Base-by-base conservation (phyloP, 2,329 filamentous ascomycete species). In the Fusarium sp. region DNA sequence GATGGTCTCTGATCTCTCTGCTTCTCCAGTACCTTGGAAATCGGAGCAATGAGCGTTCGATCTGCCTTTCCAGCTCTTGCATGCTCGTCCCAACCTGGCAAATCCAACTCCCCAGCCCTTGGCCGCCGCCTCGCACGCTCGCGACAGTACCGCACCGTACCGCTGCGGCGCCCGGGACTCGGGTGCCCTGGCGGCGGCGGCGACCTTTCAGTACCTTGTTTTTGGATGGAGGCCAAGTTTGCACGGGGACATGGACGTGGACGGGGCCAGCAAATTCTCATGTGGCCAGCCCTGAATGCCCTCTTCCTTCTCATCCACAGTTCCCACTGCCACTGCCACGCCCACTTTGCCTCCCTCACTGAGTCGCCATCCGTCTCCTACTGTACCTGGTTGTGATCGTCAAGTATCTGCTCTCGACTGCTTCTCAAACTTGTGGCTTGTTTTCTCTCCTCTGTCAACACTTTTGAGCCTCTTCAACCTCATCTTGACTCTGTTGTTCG, bases 31-130 rank as follows among this genome's bases (percentile, higher is more conserved):
- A 67, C 55, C 72, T 62, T 80, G 75, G 72, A 70, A 75, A 83
- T 83, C 81, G 81, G 75, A 72, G 77, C 80, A 81, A 81, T 81
- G 71, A 76, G 79, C 63, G 73, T 64, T 59, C 62, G 67, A 82
- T 81, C 79, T 79, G 56, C n/a, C 40, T 65, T 79, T 75, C 63
- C 57, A 66, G 53, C 66, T 72, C 62, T 72, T 60, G 64, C 59
- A 72, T 69, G 65, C 64, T 68, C 71, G 53, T 72, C 57, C 64
- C 65, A 71, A 62, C 66, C 59, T 66, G 70, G 65, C 62, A 65
- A 64, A 66, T 70, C 66, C 61, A 65, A 42, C 62, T 58, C 56
- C 65, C 46, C 46, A 51, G 46, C 46, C 46, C 46, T 51, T 51
- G 71, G 68, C 71, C 71, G 65, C 66, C 73, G 65, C 66, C 72